Conservation (phyloP, 768 basidiomycete genomes). For the Auriscalpium orientale region DNA sequence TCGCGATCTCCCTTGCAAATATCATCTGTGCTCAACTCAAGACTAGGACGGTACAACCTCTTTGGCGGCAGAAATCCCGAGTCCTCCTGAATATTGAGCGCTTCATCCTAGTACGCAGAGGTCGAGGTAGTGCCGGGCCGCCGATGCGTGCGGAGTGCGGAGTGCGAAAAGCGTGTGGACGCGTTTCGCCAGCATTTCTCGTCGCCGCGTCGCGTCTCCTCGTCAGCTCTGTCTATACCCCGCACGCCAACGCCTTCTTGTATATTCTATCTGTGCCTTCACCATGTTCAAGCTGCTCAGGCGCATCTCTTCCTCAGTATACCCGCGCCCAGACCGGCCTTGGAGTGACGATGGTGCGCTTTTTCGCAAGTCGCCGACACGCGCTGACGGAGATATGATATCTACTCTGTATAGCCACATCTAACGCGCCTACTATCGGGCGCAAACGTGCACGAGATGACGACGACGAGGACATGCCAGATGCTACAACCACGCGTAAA, state of each 20-base stretch:
- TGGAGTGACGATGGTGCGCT: conserved; percentile 64
- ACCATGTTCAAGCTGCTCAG: conserved; percentile 65
- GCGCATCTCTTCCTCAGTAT: conserved; percentile 61
- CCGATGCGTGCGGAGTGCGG: background rate
- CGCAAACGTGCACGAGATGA: conserved; percentile 55
- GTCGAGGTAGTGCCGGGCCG: background rate
- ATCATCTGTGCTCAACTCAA: too few species aligned
- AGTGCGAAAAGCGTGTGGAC: background rate
- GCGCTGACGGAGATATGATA: background rate
- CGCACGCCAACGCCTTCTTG: too few species aligned
- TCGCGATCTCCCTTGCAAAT: too few species aligned
- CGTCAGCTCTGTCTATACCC: background rate
- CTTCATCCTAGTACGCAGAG: too few species aligned
- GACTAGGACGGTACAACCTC: too few species aligned
- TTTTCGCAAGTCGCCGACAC: conserved; percentile 2
- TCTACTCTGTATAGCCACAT: conserved; percentile 49
- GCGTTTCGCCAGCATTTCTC: background rate
- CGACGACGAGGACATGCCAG: conserved; percentile 25
- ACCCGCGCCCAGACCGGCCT: conserved; percentile 64
- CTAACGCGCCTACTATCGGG: conserved; percentile 62
- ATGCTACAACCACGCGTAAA: conserved; percentile 13
- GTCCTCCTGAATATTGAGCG: too few species aligned
- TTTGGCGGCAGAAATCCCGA: too few species aligned
- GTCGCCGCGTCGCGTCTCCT: background rate
- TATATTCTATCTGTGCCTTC: background rate